These are phyloP conservation scores for Cucumis cinereus DNA, from an alignment of 306 rosid genomes.

Conservation along the genomic window DNA sequence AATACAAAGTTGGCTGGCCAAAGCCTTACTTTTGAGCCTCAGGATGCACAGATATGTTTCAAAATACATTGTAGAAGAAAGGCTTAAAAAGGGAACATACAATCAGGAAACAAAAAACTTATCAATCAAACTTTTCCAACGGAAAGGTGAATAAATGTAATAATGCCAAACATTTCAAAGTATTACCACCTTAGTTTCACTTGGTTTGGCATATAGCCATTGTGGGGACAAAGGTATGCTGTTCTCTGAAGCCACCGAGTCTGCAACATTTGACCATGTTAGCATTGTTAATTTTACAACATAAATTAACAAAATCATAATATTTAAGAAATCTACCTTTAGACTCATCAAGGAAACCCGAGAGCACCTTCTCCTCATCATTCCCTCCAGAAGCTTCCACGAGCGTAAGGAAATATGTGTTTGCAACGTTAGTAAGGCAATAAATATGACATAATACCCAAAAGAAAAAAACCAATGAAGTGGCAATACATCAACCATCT, in stretches of 20 bases:
- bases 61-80: neutral
- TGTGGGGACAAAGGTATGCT: conserved; percentile 53
- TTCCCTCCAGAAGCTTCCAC: conserved; percentile 29
- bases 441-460: neutral
- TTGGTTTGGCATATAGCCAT: conserved; percentile 55
- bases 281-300: neutral
- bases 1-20: neutral
- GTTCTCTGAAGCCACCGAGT: conserved; percentile 32
- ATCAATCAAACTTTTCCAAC: neutral
- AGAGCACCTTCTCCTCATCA: conserved; percentile 28
- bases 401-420: neutral
- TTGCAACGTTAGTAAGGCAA: neutral
- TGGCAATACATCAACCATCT: neutral
- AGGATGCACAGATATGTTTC: neutral
- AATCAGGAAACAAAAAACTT: neutral
- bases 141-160: neutral
- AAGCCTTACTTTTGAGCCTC: neutral
- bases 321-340: conserved; percentile 22
- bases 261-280: conserved; percentile 20
- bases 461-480: neutral
- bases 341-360: conserved; percentile 27
- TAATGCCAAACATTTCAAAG: neutral
- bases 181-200: conserved; percentile 42
- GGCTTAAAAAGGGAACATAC: neutral
- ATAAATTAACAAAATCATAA: neutral